Base-by-base conservation (phyloP, 371 early-diverging fungal genomes). In the Mortierella sp. region DNA sequence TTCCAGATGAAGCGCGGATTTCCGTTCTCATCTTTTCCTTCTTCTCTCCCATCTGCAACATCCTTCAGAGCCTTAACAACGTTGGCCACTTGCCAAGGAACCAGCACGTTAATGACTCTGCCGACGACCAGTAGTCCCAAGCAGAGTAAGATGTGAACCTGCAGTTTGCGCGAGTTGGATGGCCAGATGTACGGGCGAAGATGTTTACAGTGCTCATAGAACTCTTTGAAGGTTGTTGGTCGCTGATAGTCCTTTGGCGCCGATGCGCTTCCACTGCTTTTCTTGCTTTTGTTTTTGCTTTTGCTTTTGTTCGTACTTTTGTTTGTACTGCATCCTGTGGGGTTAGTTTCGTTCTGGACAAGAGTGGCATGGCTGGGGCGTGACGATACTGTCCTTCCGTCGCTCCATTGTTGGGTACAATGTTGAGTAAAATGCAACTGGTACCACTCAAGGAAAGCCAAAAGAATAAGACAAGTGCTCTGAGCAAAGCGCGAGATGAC, bases 171-270 rank as follows among this genome's bases (percentile, higher is more conserved):
- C n/a, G 87, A 84, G 9, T 81, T 76, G 6, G 84, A 83, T n/a
- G 97, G 97, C 95, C 95, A 95, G 39, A 96, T 80, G 51, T 89
- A 96, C 4, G 97, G 97, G 31, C 90, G 49, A 6, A 97, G 84
- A 28, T 85, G 85, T 41, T 81, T 67, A 70, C 90, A 80, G 23
- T 89, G 89, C n/a, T 46, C 50, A 42, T 80, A 80, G 61, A 87
- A 86, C 50, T 86, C 82, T 7, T 78, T 54, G 30, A 85, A 70
- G 4, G 82, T 72, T n/a, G 76, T 80, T 21, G 72, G 70, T 48
- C 78, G 51, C 39, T 80, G 64, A 30, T 79, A 76, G 39, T 76
- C 76, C 46, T 76, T 76, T 48, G 54, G 65, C 5, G 72, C 50
- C 30, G 60, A 23, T 9, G 19, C 21, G 32, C 37, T 39, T 31